These are phyloP conservation scores for Scedosporium boydii DNA, from an alignment of 2,329 filamentous ascomycete genomes.

Conservation along the genomic window DNA sequence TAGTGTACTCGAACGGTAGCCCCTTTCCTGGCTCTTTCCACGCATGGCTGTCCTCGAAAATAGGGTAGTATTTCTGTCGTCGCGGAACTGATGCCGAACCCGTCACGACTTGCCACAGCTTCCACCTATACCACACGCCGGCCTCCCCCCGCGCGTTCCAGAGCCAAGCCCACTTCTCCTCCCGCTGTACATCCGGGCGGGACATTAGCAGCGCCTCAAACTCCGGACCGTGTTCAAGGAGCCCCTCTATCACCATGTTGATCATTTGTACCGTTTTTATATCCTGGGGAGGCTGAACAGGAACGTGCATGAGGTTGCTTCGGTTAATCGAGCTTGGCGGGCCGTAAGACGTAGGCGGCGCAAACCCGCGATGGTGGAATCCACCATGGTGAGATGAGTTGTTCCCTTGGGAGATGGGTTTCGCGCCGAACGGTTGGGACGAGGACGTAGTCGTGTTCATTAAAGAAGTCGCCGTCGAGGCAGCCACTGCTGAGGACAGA, in stretches of 20 bases:
- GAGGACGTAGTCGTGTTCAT: constrained; percentile 30
- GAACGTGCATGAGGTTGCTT: constrained; percentile 49
- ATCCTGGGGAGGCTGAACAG: constrained; percentile 66
- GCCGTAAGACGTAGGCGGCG: constrained; percentile 65
- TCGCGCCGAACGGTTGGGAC: constrained; percentile 70
- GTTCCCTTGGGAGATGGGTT: constrained; percentile 35
- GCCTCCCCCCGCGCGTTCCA: constrained; percentile 75
- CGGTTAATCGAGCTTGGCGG: constrained; percentile 15
- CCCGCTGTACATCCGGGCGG: constrained; percentile 68
- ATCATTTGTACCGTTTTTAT: constrained; percentile 73
- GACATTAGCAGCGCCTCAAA: constrained; percentile 92
- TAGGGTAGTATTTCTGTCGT: constrained; percentile 39
- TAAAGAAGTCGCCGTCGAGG: constrained; percentile 26
- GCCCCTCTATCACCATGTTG: constrained; percentile 74
- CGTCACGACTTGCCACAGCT: constrained; percentile 78
- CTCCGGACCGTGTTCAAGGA: constrained; percentile 72
- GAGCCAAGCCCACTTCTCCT: constrained; percentile 90
- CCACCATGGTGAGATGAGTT: neutral
- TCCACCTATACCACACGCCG: constrained; percentile 88
- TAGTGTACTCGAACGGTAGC: constrained; percentile 74
- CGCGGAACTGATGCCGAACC: constrained; percentile 26
- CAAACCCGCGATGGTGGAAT: constrained; percentile 50
- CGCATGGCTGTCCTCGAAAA: constrained; percentile 68
- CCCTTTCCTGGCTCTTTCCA: constrained; percentile 69
- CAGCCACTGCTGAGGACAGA: constrained; percentile 63